Base-by-base conservation (phyloP, 257 asterid species). In the Pogostemon cablin region DNA sequence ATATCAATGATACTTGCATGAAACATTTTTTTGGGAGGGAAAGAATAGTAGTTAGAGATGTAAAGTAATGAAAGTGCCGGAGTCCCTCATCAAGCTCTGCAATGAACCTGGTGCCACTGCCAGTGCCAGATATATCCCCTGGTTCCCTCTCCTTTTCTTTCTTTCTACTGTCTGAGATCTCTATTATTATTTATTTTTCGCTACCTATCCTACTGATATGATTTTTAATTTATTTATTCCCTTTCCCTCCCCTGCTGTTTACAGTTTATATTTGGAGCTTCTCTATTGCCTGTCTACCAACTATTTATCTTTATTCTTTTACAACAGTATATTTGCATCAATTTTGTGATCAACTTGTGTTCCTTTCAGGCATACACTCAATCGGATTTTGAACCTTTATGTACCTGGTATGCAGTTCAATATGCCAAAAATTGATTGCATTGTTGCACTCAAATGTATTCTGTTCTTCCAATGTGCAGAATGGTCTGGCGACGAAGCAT, bases 401-500 rank as follows among this genome's bases (percentile, higher is more conserved):
- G 93, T 97, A 76, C 89, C 96, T 69, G 98, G 98, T 90, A 80
- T 68, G 77, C 46, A 50, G 63, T 12, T n/a, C 4, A 9, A 11
- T 69, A 15, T 62, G 67, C 62, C 1, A 56, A 62, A 55, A 61
- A 69, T 9, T 42, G 44, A 59, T 63, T 66, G 48, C 48, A 47
- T 34, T 66, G 39, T 50, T 25, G 46, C 57, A 48, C 25, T 54
- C 43, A 65, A 25, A 59, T 2, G 12, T 74, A 52, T 62, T 42
- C 15, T 34, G 20, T 37, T 53, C 49, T 74, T 75, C 12, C 37
- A 68, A 20, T 64, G 63, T 78, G 71, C 73, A 92, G 97, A 90
- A 86, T 93, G 97, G 97, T 88, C 97, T 37, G 97, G 96, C 12
- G 95, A 43, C 96, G 95, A 35, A 84, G 84, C 89, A 79, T 92